Evolutionary conservation across 2,329 filamentous ascomycete species (phyloP), one percentile per base, ranked within the genome.

Genomic region (Myriosclerotinia duriaeana): DNA sequence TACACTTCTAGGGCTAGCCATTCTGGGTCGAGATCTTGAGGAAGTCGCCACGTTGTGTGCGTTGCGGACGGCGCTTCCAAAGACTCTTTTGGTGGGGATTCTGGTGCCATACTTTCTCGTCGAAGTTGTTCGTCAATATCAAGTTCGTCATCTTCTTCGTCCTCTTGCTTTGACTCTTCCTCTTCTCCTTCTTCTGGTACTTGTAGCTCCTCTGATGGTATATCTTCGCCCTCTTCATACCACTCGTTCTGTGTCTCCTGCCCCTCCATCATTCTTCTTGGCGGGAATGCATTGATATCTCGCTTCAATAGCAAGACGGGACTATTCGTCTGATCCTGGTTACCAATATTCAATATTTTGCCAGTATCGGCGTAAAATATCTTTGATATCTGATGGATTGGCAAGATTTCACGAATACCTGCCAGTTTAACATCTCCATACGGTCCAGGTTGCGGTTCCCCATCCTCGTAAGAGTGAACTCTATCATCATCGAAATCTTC

Each of bases 331-430:
- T 90, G 89, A 44, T 84, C 86, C 34, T 89, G 85, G 2, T 79
- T 83, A 17, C 87, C 87, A 67, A 92, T 90, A 68, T 90, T 89
- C 22, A 92, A 79, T 34, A 92, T 89, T 73, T 89, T 90, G 53
- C 89, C 89, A 0, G 89, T 91, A 70, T 91, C 89, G 17, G 89
- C 89, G 71, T 91, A 92, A 77, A 92, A 92, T 42, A 92, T 89
- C 74, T 91, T 91, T 2, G 88, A 90, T 17, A 91, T 85, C 73
- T 91, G 85, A 74, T 91, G 87, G 26, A 91, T 85, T 1, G 89
- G 89, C 20, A 92, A 78, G 48, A 85, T 80, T 71, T 90, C 87
- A 56, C 89, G 81, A 38, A 91, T 84, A 1, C 89, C 89, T 17
- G 89, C 89, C 15, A 81, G 77, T 4, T 76, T 69, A 42, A 91